Evolutionary conservation across 495 filamentous ascomycete species (phyloP).

Genomic region (Trichoderma parareesei): DNA sequence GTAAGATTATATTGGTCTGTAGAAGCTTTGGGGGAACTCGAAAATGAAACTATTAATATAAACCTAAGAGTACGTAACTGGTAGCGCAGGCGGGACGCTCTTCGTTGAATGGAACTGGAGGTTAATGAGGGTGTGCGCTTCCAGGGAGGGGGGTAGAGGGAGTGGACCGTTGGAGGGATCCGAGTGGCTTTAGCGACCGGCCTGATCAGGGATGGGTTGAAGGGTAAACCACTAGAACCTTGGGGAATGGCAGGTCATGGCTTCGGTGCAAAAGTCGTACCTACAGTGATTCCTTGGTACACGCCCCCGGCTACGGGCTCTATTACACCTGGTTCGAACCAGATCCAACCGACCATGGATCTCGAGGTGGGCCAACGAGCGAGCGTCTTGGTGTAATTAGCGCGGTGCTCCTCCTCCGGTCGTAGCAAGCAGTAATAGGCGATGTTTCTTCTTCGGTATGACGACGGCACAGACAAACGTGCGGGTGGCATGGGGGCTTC

Average conservation of each 20-base stretch:
- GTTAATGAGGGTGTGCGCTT: not conserved
- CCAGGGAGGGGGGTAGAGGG: not conserved
- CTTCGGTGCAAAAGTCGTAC: not conserved
- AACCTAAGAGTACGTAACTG: not conserved
- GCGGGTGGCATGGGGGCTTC: conserved; percentile 1
- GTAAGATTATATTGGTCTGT: not conserved
- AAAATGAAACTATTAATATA: conserved; percentile 9
- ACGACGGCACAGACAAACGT: conserved; percentile 8
- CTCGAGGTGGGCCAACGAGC: conserved; percentile 3
- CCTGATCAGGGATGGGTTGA: not conserved
- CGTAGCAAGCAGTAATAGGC: not conserved
- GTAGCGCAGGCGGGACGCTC: too few species aligned
- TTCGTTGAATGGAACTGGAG: not conserved
- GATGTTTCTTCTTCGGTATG: conserved; percentile 4
- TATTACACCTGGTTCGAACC: too few species aligned
- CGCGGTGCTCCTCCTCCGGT: not conserved
- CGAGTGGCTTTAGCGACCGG: not conserved
- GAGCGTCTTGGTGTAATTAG: not conserved
- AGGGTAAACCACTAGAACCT: not conserved
- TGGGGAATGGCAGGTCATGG: conserved; percentile 1
- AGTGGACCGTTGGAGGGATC: not conserved
- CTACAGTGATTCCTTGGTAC: too few species aligned
- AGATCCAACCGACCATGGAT: conserved; percentile 10
- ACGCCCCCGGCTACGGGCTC: not conserved
- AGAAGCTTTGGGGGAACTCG: not conserved